Evolutionary conservation across 805 yeast genomes (phyloP).

Genomic region (Candida jianshihensis): DNA sequence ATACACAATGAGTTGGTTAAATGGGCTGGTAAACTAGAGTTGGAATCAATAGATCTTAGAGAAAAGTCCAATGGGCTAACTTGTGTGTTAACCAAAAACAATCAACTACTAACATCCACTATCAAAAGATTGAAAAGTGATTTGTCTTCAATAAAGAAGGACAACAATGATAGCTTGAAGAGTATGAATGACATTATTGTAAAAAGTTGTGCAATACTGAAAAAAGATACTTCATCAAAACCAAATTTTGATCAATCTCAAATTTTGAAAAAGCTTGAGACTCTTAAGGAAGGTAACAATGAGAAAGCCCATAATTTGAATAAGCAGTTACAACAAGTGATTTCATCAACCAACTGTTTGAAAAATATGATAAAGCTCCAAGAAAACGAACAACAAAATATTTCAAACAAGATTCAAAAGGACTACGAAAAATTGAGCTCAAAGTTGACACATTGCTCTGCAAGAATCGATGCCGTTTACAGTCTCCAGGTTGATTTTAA

Average conservation of each 20-base stretch:
- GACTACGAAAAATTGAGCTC: neutral
- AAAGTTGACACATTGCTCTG: conserved; percentile 2
- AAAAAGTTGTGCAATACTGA: too few relatives aligned
- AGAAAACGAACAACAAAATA: neutral
- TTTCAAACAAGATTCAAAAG: neutral
- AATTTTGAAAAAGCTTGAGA: too few relatives aligned
- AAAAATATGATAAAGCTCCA: neutral
- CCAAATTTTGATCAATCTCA: too few relatives aligned
- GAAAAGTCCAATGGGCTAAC: conserved; percentile 19
- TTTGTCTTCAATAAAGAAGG: neutral
- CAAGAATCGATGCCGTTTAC: conserved; percentile 3
- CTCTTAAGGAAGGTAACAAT: too few relatives aligned
- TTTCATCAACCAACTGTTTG: too few relatives aligned
- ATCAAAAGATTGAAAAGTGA: neutral
- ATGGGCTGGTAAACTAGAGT: conserved; percentile 47
- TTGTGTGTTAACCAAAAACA: conserved; percentile 11
- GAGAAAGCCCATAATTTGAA: too few relatives aligned
- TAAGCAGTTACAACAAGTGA: too few relatives aligned
- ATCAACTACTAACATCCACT: conserved; percentile 1
- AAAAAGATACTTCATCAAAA: too few relatives aligned
- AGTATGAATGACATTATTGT: too few relatives aligned
- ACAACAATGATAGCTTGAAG: conserved; percentile 1
- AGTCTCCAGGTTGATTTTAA: conserved; percentile 4
- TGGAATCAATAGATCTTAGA: conserved; percentile 39
- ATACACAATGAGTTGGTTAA: conserved; percentile 30